A percentile compares a stretch with the other conserved stretches of the same genome.
Conservation (phyloP, 2,329 filamentous ascomycete species). For the Chaetomium sp. region DNA sequence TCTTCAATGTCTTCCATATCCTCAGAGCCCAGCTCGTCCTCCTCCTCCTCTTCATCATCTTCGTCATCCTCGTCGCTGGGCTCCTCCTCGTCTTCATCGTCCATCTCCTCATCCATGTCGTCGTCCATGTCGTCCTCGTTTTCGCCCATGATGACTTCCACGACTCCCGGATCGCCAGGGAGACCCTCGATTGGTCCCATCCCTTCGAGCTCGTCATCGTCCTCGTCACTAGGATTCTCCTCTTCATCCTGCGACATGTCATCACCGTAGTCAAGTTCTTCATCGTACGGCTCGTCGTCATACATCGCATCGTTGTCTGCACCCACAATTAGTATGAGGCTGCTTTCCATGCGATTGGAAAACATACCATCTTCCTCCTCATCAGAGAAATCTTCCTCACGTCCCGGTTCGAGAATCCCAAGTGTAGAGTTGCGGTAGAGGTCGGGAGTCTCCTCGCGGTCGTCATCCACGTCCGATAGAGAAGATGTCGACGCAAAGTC, state of each 20-base stretch:
- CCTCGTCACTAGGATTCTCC: constrained; percentile 83
- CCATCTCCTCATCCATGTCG: constrained; percentile 53
- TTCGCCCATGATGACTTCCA: constrained; percentile 74
- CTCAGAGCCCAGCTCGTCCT: constrained; percentile 44
- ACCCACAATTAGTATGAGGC: constrained; percentile 22
- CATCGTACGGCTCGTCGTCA: constrained; percentile 72
- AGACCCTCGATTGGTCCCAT: constrained; percentile 81
- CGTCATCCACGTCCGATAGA: constrained; percentile 78
- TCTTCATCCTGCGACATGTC: constrained; percentile 73
- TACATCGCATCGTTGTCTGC: constrained; percentile 85
- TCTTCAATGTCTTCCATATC: constrained; percentile 47
- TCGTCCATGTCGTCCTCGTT: constrained; percentile 49
- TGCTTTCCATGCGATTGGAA: not conserved
- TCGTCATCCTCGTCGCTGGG: constrained; percentile 49
- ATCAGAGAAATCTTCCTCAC: constrained; percentile 75
- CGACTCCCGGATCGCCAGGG: constrained; percentile 54
- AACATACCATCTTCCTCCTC: constrained; percentile 54
- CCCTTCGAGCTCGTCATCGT: constrained; percentile 74
- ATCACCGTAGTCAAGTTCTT: constrained; percentile 86
- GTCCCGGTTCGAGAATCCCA: constrained; percentile 83
- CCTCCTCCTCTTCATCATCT: constrained; percentile 38
- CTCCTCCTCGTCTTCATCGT: constrained; percentile 53
- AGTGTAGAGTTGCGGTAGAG: constrained; percentile 93
- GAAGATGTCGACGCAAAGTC: constrained; percentile 84
- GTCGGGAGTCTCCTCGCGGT: constrained; percentile 91